Conservation (phyloP, 768 basidiomycete species). For the Mycena floridula region DNA sequence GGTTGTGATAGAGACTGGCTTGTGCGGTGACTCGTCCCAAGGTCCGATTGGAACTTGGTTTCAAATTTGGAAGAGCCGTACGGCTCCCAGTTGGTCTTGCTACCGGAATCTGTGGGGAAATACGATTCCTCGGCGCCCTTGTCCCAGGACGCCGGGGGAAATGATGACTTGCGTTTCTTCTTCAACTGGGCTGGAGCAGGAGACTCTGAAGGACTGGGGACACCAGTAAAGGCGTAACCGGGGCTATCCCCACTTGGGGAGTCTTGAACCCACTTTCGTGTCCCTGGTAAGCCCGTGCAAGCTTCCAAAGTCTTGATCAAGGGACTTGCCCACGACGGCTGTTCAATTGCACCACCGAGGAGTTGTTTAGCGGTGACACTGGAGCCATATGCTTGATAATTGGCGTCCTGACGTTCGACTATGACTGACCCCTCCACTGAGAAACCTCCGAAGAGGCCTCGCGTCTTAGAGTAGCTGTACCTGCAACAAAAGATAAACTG, state of each 20-base stretch:
- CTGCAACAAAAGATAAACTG: constrained; percentile 26
- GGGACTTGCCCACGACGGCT: constrained; percentile 73
- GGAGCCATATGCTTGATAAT: constrained; percentile 70
- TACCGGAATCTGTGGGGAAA: constrained; percentile 6
- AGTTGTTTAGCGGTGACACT: constrained; percentile 75
- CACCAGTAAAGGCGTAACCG: constrained; percentile 57
- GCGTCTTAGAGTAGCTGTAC: constrained; percentile 90
- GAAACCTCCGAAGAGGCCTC: constrained; percentile 90
- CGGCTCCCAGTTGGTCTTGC: constrained; percentile 13
- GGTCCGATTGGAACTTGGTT: constrained; percentile 42
- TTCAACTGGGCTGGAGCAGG: constrained; percentile 44
- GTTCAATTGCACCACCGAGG: constrained; percentile 67
- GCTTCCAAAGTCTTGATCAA: constrained; percentile 71
- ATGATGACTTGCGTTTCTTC: constrained; percentile 30
- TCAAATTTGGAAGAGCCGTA: constrained; percentile 24
- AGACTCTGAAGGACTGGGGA: constrained; percentile 34
- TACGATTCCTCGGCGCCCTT: constrained; percentile 14
- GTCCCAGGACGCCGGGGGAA: constrained; percentile 67
- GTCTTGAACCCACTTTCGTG: constrained; percentile 61
- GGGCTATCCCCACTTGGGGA: constrained; percentile 25
- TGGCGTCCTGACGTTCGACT: constrained; percentile 91
- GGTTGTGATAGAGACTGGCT: constrained; percentile 23
- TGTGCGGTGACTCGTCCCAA: constrained; percentile 19
- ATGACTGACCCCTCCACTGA: constrained; percentile 88
- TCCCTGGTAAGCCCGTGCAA: constrained; percentile 66